Base-by-base conservation (phyloP, 371 early-diverging fungal species). In the Mortierella sp. region DNA sequence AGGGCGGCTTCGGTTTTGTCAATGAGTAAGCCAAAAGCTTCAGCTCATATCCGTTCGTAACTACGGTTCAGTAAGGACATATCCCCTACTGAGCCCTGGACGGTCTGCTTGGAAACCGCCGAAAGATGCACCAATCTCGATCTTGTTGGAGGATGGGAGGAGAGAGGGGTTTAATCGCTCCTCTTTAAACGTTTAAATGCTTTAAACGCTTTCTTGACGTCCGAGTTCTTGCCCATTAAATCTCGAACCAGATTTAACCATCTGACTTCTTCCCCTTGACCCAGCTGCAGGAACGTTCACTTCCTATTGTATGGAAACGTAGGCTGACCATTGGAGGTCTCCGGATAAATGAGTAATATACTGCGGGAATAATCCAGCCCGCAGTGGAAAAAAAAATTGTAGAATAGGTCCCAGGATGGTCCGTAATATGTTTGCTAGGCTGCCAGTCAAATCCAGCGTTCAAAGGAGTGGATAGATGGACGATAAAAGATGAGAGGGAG, bases 41-140 rank as follows among this genome's bases (percentile, higher is more conserved):
- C 28, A 28, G 28, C 28, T 28, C 28, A 28, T 28, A 28, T 28
- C 28, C 28, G 28, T 28, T 28, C 28, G 28, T 28, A 28, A 28
- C 28, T 50, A 50, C 19, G 50, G 50, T n/a, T 50, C 50, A n/a
- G 50, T 50, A 21, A 50, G 50, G 19, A 50, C 50, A 50, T 50
- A 50, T 21, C 21, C 19, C 50, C 50, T 50, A 6, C 19, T 50
- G 50, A 10, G 10, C 50, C 50, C 19, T 50, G 6, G 50, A 50
- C 19, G 1, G 1, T 6, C 50, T n/a, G 10, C 19, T n/a, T 1
- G 19, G 19, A 6, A 15, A 6, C 3, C 50, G 19, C 21, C 21
- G 19, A n/a, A n/a, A 50, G n/a, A n/a, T 21, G 10, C 50, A 50
- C 19, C 50, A 19, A 50, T 50, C 6, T 50, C 50, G 21, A 6